A percentile compares a stretch with the other conserved stretches of the same genome.
Conservation (phyloP, 345 rosid species). For the Cardamine occulta region DNA sequence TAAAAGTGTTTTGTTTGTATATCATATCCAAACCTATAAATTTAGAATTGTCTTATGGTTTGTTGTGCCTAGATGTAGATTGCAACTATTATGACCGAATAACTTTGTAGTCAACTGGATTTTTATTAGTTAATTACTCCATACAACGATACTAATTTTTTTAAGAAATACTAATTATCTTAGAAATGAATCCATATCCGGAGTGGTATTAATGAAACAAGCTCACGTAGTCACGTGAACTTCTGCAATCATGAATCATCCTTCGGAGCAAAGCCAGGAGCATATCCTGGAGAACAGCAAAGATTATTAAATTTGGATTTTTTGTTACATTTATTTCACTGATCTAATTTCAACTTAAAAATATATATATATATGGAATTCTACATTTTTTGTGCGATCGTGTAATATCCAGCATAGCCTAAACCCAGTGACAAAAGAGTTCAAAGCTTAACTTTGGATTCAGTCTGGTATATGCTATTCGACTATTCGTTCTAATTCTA, state of each 20-base stretch:
- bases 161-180: not conserved
- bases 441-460: not conserved
- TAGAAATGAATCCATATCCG: conserved; percentile 10
- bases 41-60: not conserved
- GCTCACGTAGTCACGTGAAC: conserved; percentile 42
- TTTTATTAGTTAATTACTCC: no score
- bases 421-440: not conserved
- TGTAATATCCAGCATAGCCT: not conserved
- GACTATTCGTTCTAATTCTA: not conserved
- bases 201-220: conserved; percentile 8
- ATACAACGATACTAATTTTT: not conserved
- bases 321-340: not conserved
- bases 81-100: conserved; percentile 16
- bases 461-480: not conserved
- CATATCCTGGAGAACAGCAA: conserved; percentile 31
- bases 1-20: not conserved
- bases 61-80: conserved; percentile 33
- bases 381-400: not conserved
- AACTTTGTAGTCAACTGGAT: conserved; percentile 21
- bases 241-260: conserved; percentile 26
- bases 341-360: not conserved
- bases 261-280: conserved; percentile 42
- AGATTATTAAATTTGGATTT: not conserved
- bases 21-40: conserved; percentile 9
- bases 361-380: not conserved